Evolutionary conservation across 2,329 filamentous ascomycete genomes (phyloP), one percentile per base, ranked within the genome.

Genomic region (Aspergillus pseudonomiae): DNA sequence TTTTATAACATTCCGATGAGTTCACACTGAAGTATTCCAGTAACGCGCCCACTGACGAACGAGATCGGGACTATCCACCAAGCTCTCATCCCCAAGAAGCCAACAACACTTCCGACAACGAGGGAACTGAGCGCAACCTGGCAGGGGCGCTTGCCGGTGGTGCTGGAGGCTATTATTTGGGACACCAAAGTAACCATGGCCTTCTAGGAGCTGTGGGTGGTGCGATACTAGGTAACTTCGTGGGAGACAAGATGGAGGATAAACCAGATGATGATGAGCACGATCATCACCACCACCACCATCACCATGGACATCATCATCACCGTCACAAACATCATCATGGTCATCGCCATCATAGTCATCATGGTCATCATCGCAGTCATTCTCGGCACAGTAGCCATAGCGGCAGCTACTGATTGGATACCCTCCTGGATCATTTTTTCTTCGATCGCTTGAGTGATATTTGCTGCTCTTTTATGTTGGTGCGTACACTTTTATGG

Each of bases 181-280:
- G 86, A 21, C 86, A 86, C 73, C 80, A 85, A 67, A 83, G 80
- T 26, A 79, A 84, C n/a, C 85, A 86, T 67, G 85, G 85, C 4
- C 75, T 89, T 34, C 73, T 89, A 11, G 86, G 86, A 12, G 83
- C 85, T 0, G 72, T 89, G 32, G 84, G 84, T 4, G 86, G 86
- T 61, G 86, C 85, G 0, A 79, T 89, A 53, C 61, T 84, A 2
- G 86, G 86, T 1, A 82, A 79, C 71, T 84, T 86, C 64, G 69
- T 85, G 0, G 84, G 87, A 68, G 82, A 88, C 67, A 83, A 84
- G 68, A 67, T 78, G 67, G 86, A 87, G 77, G 74, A 26, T 21
- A 28, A 80, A 45, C 79, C 80, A 68, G 70, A 72, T 36, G 57
- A 62, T 24, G 54, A 62, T 26, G 45, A 59, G n/a, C 21, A 55